Evolutionary conservation across 2,329 filamentous ascomycete species (phyloP), one percentile per base, ranked within the genome.

Genomic region (Nigrospora oryzae): DNA sequence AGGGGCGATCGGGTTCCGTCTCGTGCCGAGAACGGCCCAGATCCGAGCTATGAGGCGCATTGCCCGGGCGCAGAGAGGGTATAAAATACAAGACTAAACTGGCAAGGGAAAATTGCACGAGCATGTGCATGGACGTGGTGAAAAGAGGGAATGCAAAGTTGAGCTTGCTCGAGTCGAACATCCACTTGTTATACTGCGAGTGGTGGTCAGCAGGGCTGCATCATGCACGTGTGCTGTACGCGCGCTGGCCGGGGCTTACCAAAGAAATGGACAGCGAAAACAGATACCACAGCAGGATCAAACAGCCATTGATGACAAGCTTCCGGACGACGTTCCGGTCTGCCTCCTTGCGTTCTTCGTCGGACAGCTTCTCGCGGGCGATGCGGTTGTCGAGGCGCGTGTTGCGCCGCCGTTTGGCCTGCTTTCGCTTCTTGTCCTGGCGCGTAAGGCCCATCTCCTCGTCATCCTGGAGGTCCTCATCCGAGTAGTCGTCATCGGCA

Each of bases 101-200:
- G 10, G 93, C 77, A 36, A 97, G 79, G 14, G 74, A 66, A 65
- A 97, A 97, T 62, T 98, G 93, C 41, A 98, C 89, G 17, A 90
- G 70, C 90, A 97, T 97, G 69, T 98, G 93, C 63, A 93, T 73
- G 51, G 88, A 87, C 4, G 93, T 98, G 11, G 90, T 95, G 66
- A 97, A 97, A 41, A 98, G 77, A 35, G 93, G 93, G 58, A 93
- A 97, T 42, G 87, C 83, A 63, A 98, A 98, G 65, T 96, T 84
- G 54, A 94, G 79, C 53, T 85, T 81, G 53, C 84, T 77, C 49
- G 84, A 77, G 58, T 87, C 86, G 68, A 98, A 97, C 91, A 98
- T 97, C 93, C 93, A 97, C 70, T 96, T 97, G 76, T 98, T 98
- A 74, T 97, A 98, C 84, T 93, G 52, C 41, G 31, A n/a, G 31